Base-by-base conservation (phyloP, 1,284 basidiomycete genomes). In the Boletus smithii region DNA sequence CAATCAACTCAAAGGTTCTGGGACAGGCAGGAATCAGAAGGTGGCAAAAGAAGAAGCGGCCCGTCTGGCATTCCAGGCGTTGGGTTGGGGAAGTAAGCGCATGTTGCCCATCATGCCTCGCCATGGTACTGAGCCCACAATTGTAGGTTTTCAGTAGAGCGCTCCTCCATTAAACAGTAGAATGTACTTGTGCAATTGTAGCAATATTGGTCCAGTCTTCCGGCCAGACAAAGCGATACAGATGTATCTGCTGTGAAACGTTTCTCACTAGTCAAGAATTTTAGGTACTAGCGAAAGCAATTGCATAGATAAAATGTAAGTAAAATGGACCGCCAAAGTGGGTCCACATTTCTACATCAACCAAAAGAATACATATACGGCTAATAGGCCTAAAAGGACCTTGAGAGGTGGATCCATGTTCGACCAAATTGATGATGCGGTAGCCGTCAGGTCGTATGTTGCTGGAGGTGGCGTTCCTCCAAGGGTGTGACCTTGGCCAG, bases 401-500 rank as follows among this genome's bases (percentile, higher is more conserved):
- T 82, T 83, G 47, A 81, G 62, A 55, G 88, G 81, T 4, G 85
- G 81, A 56, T 83, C 77, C 42, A 88, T 61, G 48, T 77, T 75
- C 13, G 70, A 50, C 61, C 61, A 63, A 27, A 42, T 22, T 4
- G 57, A 60, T 4, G 40, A 64, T 30, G 77, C 63, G 8, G 61
- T 66, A n/a, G 61, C 64, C 6, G 60, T 52, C 1, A 67, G 62
- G 34, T 71, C 67, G 30, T 65, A 61, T 23, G 61, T 52, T 26
- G 67, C 65, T 23, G 69, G 53, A 9, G 57, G 36, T 10, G 65
- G 36, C 2, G 71, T 66, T 23, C 77, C 77, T 27, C 81, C 83
- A 2, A 91, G 71, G 8, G 82, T 88, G 16, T 84, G 81, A 20
- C 87, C 87, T 59, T 76, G 76, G 7, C 88, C 87, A n/a, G 78